phyloP scores from a whole-genome alignment of 108 stramenopile species.

The Cyclostephanos invisitatus region DNA sequence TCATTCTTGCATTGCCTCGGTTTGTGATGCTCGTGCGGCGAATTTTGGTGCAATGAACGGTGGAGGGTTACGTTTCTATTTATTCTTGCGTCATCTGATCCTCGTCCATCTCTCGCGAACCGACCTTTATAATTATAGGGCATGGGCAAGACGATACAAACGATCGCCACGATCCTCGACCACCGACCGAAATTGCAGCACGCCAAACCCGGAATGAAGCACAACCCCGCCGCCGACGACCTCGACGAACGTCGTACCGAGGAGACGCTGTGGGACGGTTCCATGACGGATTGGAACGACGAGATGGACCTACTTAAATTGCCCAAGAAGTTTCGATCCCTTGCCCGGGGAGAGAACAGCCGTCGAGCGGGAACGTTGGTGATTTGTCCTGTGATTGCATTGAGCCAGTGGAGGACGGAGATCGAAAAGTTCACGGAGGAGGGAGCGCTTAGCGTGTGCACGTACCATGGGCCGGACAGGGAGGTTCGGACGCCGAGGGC shows the following conservation, averaged over 20 bases:
- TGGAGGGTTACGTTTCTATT: neutral
- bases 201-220: constrained; percentile 63
- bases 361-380: constrained; percentile 88
- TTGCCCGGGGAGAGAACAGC: constrained; percentile 23
- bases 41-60: neutral
- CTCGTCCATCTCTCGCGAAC: neutral
- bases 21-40: neutral
- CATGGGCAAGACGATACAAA: constrained; percentile 92
- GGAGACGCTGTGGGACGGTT: constrained; percentile 69
- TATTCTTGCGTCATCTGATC: neutral
- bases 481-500: constrained; percentile 61
- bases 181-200: constrained; percentile 85
- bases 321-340: constrained; percentile 51
- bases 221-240: constrained; percentile 60
- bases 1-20: neutral
- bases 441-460: constrained; percentile 76
- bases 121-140: neutral
- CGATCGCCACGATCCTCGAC: constrained; percentile 89
- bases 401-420: constrained; percentile 96
- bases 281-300: constrained; percentile 58
- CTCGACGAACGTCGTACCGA: constrained; percentile 53
- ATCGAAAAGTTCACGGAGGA: constrained; percentile 90
- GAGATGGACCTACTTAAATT: constrained; percentile 84
- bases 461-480: constrained; percentile 92
- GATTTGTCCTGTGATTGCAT: constrained; percentile 94